Evolutionary conservation across 108 stramenopile genomes (phyloP).

Genomic region (Aureococcus anophagefferens): DNA sequence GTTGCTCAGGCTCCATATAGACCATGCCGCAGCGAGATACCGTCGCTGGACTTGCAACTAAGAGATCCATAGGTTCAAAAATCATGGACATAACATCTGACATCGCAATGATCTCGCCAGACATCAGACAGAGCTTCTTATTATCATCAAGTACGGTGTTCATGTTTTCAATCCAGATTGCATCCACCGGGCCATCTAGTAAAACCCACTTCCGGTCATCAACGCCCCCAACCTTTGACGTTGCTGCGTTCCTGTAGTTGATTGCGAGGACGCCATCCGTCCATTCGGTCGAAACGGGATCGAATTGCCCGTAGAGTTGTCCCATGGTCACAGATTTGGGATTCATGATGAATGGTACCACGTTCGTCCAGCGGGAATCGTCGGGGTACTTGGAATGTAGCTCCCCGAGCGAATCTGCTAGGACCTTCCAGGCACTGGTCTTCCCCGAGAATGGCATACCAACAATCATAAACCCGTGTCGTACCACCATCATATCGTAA

Average conservation of each 20-base stretch:
- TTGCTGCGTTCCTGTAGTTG: conserved; percentile 42
- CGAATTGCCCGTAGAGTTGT: conserved; percentile 54
- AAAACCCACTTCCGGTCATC: conserved; percentile 53
- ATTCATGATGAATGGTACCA: conserved; percentile 42
- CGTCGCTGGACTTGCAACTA: conserved; percentile 53
- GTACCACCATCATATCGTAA: conserved; percentile 56
- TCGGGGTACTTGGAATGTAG: conserved; percentile 29
- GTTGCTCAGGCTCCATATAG: conserved; percentile 49
- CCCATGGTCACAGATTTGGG: conserved; percentile 55
- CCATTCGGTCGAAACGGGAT: conserved; percentile 54
- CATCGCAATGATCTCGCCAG: conserved; percentile 55
- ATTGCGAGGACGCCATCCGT: conserved; percentile 49
- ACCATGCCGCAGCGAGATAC: conserved; percentile 62
- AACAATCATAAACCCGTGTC: conserved; percentile 62
- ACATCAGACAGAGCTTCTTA: conserved; percentile 55
- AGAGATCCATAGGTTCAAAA: conserved; percentile 53
- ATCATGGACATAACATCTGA: conserved; percentile 50
- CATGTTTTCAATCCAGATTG: conserved; percentile 66
- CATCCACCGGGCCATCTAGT: conserved; percentile 58
- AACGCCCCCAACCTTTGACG: conserved; percentile 4
- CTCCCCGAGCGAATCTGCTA: conserved; percentile 32
- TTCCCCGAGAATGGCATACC: conserved; percentile 53
- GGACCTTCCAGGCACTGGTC: conserved; percentile 29
- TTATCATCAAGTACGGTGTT: conserved; percentile 60
- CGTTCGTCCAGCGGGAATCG: conserved; percentile 49